phyloP scores from a whole-genome alignment of 192 early-diverging fungal species.

The Helicostylum pulchrum region DNA sequence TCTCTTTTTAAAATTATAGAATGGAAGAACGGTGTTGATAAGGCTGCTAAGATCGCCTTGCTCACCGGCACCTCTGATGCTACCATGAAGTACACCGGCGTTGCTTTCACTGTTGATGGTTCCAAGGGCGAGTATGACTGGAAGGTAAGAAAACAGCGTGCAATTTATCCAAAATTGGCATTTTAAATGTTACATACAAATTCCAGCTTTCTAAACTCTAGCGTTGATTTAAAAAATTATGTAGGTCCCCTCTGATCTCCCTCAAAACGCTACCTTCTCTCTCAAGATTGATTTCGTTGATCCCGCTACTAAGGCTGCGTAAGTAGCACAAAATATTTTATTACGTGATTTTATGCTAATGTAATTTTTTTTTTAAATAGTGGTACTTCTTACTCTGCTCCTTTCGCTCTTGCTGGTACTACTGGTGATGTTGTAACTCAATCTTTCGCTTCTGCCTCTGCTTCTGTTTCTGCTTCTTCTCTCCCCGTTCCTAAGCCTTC shows the following conservation, averaged over 20 bases:
- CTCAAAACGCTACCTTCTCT: constrained; percentile 17
- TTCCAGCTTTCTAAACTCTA: background rate
- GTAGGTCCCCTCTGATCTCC: constrained; percentile 25
- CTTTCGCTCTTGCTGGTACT: constrained; percentile 6
- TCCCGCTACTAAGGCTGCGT: constrained; percentile 8
- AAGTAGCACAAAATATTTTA: constrained; percentile 11
- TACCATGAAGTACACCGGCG: constrained; percentile 6
- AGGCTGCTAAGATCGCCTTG: background rate
- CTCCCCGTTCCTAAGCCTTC: background rate
- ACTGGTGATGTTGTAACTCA: constrained; percentile 9
- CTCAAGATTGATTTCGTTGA: constrained; percentile 18
- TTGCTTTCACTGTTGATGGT: constrained; percentile 15
- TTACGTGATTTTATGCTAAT: background rate
- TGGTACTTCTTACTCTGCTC: constrained; percentile 5
- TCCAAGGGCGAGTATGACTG: background rate
- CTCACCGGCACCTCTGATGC: constrained; percentile 3
- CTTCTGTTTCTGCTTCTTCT: background rate
- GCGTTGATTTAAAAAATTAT: background rate
- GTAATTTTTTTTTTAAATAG: background rate
- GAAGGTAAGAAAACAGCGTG: constrained; percentile 6
- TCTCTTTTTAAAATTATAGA: background rate
- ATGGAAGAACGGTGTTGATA: constrained; percentile 20
- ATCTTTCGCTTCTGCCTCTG: constrained; percentile 5
- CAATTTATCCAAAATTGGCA: background rate
- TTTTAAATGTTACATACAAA: background rate